Conservation (phyloP, 352 stramenopile species). For the Thraustochytrium striatum region DNA sequence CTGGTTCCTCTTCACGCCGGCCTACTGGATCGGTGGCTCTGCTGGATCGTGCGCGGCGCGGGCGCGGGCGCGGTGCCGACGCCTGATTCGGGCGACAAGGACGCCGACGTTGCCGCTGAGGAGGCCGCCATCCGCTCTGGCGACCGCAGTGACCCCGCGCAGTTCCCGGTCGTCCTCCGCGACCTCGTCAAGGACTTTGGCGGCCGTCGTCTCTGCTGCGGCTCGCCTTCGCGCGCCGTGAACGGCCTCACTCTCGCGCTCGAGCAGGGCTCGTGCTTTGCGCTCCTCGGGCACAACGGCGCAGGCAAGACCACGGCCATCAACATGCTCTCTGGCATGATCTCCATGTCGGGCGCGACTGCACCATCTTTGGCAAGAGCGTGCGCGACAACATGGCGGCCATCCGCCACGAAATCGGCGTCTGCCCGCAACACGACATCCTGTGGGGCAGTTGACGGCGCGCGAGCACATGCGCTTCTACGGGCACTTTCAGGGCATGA, state of each 20-base stretch:
- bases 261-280: slow-evolving; percentile 53
- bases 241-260: slow-evolving; percentile 43
- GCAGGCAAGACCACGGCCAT: slow-evolving; percentile 60
- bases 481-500: slow-evolving; percentile 60
- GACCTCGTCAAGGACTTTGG: slow-evolving; percentile 30
- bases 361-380: slow-evolving; percentile 46
- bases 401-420: slow-evolving; percentile 60
- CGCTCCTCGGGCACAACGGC: slow-evolving; percentile 59
- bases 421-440: slow-evolving; percentile 69
- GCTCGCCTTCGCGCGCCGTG: too few species aligned
- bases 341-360: slow-evolving; percentile 51
- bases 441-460: slow-evolving; percentile 60
- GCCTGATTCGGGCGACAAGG: too few species aligned
- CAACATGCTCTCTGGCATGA: slow-evolving; percentile 55
- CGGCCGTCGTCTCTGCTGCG: not conserved
- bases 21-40: too few species aligned
- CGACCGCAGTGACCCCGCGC: too few species aligned
- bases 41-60: too few species aligned
- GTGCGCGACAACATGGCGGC: slow-evolving; percentile 56
- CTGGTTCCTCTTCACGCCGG: too few species aligned
- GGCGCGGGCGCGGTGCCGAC: too few species aligned
- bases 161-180: slow-evolving; percentile 15
- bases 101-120: too few species aligned
- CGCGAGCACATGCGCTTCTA: slow-evolving; percentile 66
- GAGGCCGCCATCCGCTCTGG: too few species aligned